Evolutionary conservation across 2,329 filamentous ascomycete genomes (phyloP).

Genomic region (Microdochium bolleyi): DNA sequence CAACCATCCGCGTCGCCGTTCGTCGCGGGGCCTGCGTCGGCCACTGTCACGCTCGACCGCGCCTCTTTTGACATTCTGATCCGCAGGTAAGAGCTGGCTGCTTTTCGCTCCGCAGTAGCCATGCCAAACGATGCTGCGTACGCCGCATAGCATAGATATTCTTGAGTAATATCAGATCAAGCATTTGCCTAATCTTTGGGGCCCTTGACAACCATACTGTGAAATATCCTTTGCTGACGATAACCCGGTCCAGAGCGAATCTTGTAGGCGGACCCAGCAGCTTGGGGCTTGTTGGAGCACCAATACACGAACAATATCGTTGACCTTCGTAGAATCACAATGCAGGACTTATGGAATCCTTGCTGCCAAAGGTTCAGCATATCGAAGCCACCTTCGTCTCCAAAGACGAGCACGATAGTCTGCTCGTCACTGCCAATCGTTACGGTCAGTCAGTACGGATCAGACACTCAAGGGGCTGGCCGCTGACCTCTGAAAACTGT

Average conservation of each 20-base stretch:
- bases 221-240: too few relatives aligned
- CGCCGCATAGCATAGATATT: neutral
- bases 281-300: conserved; percentile 1
- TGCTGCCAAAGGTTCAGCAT: conserved; percentile 24
- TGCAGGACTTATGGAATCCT: conserved; percentile 3
- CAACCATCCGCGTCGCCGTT: neutral
- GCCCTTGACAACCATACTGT: too few relatives aligned
- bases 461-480: conserved; percentile 4
- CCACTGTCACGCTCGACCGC: neutral
- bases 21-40: neutral
- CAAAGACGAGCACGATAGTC: conserved; percentile 51
- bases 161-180: too few relatives aligned
- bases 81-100: neutral
- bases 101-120: neutral
- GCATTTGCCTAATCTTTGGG: too few relatives aligned
- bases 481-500: conserved; percentile 4
- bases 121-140: neutral
- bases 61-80: neutral
- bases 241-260: conserved; percentile 13
- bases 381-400: conserved; percentile 43
- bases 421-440: conserved; percentile 43
- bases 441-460: conserved; percentile 34
- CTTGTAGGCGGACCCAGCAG: conserved; percentile 17
- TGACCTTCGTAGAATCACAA: conserved; percentile 8
- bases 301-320: neutral